Base-by-base conservation (phyloP, 1,139 yeast genomes). In the Suhomyces bokatorum region DNA sequence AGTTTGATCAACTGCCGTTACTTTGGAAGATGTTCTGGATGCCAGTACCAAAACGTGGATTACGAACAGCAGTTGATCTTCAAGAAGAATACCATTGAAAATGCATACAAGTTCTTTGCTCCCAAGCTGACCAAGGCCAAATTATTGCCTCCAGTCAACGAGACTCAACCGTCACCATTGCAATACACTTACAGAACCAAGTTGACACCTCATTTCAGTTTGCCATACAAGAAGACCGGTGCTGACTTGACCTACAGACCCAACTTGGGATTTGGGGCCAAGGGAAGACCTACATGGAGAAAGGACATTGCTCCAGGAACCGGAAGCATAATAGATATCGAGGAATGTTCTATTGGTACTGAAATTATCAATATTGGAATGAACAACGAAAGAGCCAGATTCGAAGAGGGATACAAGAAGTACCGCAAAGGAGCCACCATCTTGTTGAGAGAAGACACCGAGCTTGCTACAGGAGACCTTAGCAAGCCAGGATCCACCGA, bases 301-400 rank as follows among this genome's bases (percentile, higher is more conserved):
- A 54, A 60, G 22, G 73, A 71, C n/a, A 70, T 62, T 24, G 42
- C 36, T 9, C 9, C 27, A 17, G 85, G 85, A 20, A 62, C 62
- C 32, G 72, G 66, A 14, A 63, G 77, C 10, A 80, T 83, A 36
- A 69, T 93, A 51, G 99, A 93, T 63, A 91, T 93, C 52, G 99
- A 93, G 61, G 97, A 90, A 53, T 93, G 99, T 64, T 70, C 83
- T 6, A 89, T 93, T 54, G 99, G 97, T 6, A 93, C 99, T 0
- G 69, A 72, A 2, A 81, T 87, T 30, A 76, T 93, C 30, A 87
- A 91, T 62, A 62, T 69, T 38, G 97, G 96, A 1, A 71, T 91
- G 74, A 62, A 64, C n/a, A 79, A 81, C 55, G 96, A 90, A 64
- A 75, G 97, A 47, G 59, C 56, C 11, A 71, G 72, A 34, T 82